Conservation (phyloP, 2,329 filamentous ascomycete species). For the Alternaria angustiovoidea region DNA sequence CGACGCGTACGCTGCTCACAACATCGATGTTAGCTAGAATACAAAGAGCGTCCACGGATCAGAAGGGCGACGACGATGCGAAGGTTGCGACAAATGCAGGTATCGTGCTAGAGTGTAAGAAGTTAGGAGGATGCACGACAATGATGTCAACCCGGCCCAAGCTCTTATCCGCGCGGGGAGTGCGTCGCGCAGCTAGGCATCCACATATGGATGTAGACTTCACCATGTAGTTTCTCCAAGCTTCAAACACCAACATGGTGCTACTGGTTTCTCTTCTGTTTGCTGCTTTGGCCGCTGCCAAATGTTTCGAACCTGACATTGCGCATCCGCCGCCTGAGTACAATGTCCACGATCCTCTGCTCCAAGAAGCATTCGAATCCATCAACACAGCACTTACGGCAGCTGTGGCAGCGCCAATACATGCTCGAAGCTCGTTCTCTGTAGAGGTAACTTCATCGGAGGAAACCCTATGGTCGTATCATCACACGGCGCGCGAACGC, state of each 20-base stretch:
- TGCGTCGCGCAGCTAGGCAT: neutral
- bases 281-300: slow-evolving; percentile 24
- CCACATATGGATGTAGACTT: neutral
- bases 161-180: slow-evolving; percentile 5
- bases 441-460: slow-evolving; percentile 52
- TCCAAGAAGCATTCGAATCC: slow-evolving; percentile 41
- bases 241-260: slow-evolving; percentile 22
- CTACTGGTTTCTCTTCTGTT: slow-evolving; percentile 15
- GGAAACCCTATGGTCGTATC: slow-evolving; percentile 49
- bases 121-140: neutral
- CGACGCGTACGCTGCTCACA: neutral
- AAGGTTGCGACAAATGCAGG: neutral
- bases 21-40: neutral
- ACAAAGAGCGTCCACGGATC: neutral
- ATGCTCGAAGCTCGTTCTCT: slow-evolving; percentile 50
- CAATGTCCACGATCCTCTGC: slow-evolving; percentile 34
- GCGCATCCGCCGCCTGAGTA: slow-evolving; percentile 51
- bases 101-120: neutral
- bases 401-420: slow-evolving; percentile 40
- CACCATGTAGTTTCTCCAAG: slow-evolving; percentile 6
- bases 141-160: slow-evolving; percentile 7
- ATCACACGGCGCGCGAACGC: slow-evolving; percentile 49
- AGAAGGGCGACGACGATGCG: neutral
- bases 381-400: slow-evolving; percentile 38
- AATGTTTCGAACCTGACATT: slow-evolving; percentile 49